These are phyloP conservation scores for Psilocybe azurescens DNA, from an alignment of 768 basidiomycete genomes.

Conservation along the genomic window DNA sequence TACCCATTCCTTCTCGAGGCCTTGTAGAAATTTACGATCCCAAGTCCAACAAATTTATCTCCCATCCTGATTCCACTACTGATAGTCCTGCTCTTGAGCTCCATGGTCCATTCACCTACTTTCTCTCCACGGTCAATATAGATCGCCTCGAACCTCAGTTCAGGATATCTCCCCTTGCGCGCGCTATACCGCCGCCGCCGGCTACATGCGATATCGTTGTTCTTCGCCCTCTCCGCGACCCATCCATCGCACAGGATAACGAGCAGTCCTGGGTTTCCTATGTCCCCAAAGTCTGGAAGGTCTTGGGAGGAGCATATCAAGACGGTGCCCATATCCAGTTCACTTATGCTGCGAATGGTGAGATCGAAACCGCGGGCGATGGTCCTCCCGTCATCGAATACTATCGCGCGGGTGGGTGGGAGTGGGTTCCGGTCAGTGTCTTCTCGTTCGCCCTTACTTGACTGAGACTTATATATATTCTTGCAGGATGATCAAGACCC, in stretches of 20 bases:
- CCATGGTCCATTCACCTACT: slow-evolving; percentile 85
- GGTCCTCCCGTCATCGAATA: slow-evolving; percentile 76
- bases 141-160: slow-evolving; percentile 88
- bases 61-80: slow-evolving; percentile 32
- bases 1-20: slow-evolving; percentile 45
- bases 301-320: slow-evolving; percentile 75
- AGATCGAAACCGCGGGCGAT: slow-evolving; percentile 43
- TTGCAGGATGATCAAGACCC: slow-evolving; percentile 63
- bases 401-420: slow-evolving; percentile 79
- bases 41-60: slow-evolving; percentile 47
- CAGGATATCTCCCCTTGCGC: slow-evolving; percentile 71
- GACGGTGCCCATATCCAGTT: slow-evolving; percentile 74
- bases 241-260: slow-evolving; percentile 45
- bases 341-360: slow-evolving; percentile 54
- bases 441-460: not conserved
- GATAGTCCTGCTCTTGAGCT: slow-evolving; percentile 47
- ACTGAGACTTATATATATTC: not conserved
- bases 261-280: slow-evolving; percentile 52
- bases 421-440: slow-evolving; percentile 80
- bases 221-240: slow-evolving; percentile 73
- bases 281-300: slow-evolving; percentile 54
- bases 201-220: slow-evolving; percentile 75
- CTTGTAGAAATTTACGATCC: slow-evolving; percentile 70
- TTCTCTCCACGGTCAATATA: slow-evolving; percentile 81
- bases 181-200: slow-evolving; percentile 46